phyloP scores from a whole-genome alignment of 305 asterid genomes.

The Solanum hybrid region DNA sequence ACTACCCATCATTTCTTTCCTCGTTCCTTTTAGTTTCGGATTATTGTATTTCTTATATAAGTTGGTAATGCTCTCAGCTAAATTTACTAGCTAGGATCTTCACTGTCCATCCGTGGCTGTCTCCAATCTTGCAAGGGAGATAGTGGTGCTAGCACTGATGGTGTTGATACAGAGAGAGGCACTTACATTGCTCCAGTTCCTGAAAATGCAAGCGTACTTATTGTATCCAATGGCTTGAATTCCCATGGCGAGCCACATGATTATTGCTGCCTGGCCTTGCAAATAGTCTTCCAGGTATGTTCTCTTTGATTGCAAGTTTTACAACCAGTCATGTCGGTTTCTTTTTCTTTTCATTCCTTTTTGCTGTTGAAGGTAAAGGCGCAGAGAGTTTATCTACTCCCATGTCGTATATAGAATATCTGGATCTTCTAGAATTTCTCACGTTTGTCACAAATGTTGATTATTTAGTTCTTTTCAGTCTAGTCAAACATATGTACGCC shows the following conservation, averaged over 20 bases:
- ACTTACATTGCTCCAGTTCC: constrained; percentile 26
- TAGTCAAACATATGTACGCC: neutral
- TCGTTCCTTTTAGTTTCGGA: neutral
- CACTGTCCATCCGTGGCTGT: constrained; percentile 47
- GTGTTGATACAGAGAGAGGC: constrained; percentile 32
- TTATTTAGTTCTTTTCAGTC: neutral
- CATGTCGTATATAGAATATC: neutral
- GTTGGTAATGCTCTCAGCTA: constrained; percentile 4
- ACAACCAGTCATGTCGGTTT: neutral
- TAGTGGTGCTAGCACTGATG: constrained; percentile 15
- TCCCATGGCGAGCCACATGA: constrained; percentile 28
- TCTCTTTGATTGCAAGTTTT: neutral
- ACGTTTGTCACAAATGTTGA: neutral
- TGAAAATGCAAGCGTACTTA: constrained; percentile 20
- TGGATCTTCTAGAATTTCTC: neutral
- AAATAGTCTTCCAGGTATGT: constrained; percentile 68
- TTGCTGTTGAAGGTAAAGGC: neutral
- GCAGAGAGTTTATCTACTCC: neutral
- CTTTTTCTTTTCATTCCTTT: neutral
- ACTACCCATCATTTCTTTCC: neutral
- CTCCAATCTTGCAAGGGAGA: constrained; percentile 22
- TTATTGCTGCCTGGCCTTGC: constrained; percentile 44
- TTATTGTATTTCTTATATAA: neutral
- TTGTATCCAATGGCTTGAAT: constrained; percentile 19
- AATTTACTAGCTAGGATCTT: constrained; percentile 49